Evolutionary conservation across 2,329 filamentous ascomycete species (phyloP).

Genomic region (Apiospora malaysiana): DNA sequence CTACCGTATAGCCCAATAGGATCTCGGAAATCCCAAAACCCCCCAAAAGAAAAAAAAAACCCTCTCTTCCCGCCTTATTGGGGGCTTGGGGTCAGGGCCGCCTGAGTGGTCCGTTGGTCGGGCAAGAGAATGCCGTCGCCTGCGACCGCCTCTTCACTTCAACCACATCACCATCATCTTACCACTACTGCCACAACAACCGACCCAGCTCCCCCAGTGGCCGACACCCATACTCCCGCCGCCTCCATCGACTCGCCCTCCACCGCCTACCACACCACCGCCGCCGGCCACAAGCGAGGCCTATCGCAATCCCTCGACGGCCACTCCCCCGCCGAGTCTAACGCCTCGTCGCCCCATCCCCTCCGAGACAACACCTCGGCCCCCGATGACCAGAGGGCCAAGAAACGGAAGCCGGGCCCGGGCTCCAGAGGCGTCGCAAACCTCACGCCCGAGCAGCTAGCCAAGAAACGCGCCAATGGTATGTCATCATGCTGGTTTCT

Average conservation of each 20-base stretch:
- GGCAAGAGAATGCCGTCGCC: slow-evolving; percentile 19
- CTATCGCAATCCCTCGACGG: slow-evolving; percentile 31
- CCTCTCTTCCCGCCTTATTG: background rate
- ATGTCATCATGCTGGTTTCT: slow-evolving; percentile 33
- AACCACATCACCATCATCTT: background rate
- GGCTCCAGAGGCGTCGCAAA: slow-evolving; percentile 62
- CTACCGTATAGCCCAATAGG: background rate
- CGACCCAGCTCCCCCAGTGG: background rate
- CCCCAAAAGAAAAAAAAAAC: too few relatives aligned
- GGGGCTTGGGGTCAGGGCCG: slow-evolving; percentile 17
- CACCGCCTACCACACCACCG: background rate
- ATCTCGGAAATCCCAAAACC: too few relatives aligned
- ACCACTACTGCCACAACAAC: background rate
- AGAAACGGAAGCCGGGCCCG: slow-evolving; percentile 52
- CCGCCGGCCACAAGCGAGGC: slow-evolving; percentile 32
- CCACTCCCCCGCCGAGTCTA: slow-evolving; percentile 34
- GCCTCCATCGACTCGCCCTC: slow-evolving; percentile 19
- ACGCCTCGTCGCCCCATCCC: slow-evolving; percentile 28
- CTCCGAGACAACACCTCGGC: slow-evolving; percentile 23
- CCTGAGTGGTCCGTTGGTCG: slow-evolving; percentile 8
- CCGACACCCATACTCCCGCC: slow-evolving; percentile 20
- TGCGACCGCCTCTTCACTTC: slow-evolving; percentile 3
- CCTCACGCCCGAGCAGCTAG: slow-evolving; percentile 75
- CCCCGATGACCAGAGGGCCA: slow-evolving; percentile 40
- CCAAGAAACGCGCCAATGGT: slow-evolving; percentile 69